phyloP scores from a whole-genome alignment of 2,329 filamentous ascomycete genomes.

The Calonectria pseudoreteaudii region DNA sequence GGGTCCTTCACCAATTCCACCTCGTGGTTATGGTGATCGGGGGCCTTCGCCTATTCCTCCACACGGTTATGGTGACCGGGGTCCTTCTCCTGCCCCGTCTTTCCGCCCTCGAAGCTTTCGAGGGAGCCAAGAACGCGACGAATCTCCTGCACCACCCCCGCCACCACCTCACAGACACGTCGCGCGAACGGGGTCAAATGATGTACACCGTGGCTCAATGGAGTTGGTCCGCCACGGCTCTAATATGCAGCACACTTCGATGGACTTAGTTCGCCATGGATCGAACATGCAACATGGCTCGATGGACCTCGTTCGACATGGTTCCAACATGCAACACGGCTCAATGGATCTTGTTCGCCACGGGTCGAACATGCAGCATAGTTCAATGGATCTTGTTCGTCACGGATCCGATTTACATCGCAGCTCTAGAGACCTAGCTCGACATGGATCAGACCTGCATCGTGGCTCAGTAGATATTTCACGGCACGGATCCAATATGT shows the following conservation, averaged over 20 bases:
- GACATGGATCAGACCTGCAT: conserved; percentile 47
- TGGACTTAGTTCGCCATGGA: conserved; percentile 49
- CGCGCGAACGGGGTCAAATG: conserved; percentile 50
- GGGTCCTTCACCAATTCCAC: conserved; percentile 50
- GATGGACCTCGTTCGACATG: conserved; percentile 48
- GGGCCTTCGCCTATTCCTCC: conserved; percentile 48
- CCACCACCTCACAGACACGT: conserved; percentile 86
- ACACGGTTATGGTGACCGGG: conserved; percentile 39
- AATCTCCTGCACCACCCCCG: conserved; percentile 81
- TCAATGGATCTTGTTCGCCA: conserved; percentile 49
- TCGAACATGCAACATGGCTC: conserved; percentile 38
- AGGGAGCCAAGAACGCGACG: conserved; percentile 52
- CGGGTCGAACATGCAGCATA: conserved; percentile 41
- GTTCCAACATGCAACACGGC: conserved; percentile 49
- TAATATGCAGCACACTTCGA: conserved; percentile 45
- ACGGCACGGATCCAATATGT: conserved; percentile 51
- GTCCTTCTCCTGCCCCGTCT: conserved; percentile 53
- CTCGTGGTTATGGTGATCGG: conserved; percentile 33
- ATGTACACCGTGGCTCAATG: conserved; percentile 49
- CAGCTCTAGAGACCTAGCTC: conserved; percentile 44
- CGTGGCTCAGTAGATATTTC: conserved; percentile 39
- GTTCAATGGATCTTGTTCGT: conserved; percentile 45
- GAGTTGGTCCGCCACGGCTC: conserved; percentile 51
- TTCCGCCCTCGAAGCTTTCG: conserved; percentile 42
- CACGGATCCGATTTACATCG: conserved; percentile 51